phyloP scores from a whole-genome alignment of 495 filamentous ascomycete genomes.

The Annulohypoxylon moriforme region DNA sequence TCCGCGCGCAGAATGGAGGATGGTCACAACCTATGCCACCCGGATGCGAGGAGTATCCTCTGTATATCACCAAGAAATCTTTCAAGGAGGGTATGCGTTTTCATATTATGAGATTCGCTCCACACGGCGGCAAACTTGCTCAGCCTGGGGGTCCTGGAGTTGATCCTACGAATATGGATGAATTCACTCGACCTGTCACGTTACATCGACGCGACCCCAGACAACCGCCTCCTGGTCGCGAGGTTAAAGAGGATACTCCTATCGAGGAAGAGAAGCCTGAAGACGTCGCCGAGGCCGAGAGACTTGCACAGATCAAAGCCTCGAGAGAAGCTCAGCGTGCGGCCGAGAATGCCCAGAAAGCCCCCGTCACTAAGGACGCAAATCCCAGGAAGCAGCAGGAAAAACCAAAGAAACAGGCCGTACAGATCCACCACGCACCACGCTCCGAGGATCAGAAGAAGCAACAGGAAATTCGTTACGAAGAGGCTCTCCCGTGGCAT shows the following conservation, averaged over 20 bases:
- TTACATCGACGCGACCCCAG: slow-evolving; percentile 92
- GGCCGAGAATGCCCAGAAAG: slow-evolving; percentile 86
- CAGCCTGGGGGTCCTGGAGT: slow-evolving; percentile 57
- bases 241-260: slow-evolving; percentile 66
- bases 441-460: slow-evolving; percentile 79
- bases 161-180: slow-evolving; percentile 77
- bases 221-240: slow-evolving; percentile 67
- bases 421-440: slow-evolving; percentile 60
- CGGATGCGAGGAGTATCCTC: slow-evolving; percentile 70
- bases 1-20: slow-evolving; percentile 63
- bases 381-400: slow-evolving; percentile 70
- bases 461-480: slow-evolving; percentile 83
- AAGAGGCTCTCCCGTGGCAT: slow-evolving; percentile 96
- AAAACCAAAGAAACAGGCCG: slow-evolving; percentile 74
- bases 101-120: slow-evolving; percentile 81
- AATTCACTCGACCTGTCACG: slow-evolving; percentile 88
- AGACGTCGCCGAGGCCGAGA: slow-evolving; percentile 77
- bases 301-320: slow-evolving; percentile 69
- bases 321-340: slow-evolving; percentile 86
- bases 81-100: slow-evolving; percentile 83
- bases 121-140: slow-evolving; percentile 39
- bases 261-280: slow-evolving; percentile 57
- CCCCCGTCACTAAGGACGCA: slow-evolving; percentile 68
- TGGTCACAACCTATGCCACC: slow-evolving; percentile 69
- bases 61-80: slow-evolving; percentile 83